phyloP scores from a whole-genome alignment of 805 yeast genomes.

The Tetrapisispora phaffii region DNA sequence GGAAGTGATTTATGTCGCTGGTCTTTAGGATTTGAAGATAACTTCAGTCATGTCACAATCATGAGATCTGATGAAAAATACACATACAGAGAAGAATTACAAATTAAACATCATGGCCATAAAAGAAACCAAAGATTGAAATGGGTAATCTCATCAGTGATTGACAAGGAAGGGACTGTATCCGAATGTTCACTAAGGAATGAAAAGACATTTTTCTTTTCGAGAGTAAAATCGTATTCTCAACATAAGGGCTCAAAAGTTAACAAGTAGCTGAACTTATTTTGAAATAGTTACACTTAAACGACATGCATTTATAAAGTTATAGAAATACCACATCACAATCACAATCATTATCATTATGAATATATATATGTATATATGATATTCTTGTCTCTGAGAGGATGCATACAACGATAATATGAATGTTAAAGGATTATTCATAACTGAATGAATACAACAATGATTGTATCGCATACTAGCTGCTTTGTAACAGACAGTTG shows the following conservation, averaged over 20 bases:
- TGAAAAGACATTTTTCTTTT: slow-evolving; percentile 73
- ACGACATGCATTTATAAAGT: neutral
- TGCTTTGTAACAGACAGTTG: too few species aligned
- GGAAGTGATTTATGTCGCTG: slow-evolving; percentile 45
- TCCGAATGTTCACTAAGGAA: slow-evolving; percentile 50
- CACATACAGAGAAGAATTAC: slow-evolving; percentile 51
- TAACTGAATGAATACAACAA: too few species aligned
- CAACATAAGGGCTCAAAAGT: neutral
- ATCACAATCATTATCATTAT: too few species aligned
- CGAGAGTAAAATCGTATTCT: slow-evolving; percentile 41
- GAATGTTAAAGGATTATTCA: too few species aligned
- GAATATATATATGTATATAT: too few species aligned
- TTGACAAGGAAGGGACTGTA: slow-evolving; percentile 46
- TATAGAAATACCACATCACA: neutral
- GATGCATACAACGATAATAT: too few species aligned
- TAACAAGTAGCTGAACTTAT: neutral
- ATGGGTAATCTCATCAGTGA: slow-evolving; percentile 58
- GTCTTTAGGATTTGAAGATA: slow-evolving; percentile 44
- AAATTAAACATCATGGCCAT: slow-evolving; percentile 50
- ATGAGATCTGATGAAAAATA: slow-evolving; percentile 54
- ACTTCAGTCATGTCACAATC: slow-evolving; percentile 40
- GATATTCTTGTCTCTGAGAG: too few species aligned
- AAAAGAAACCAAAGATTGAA: slow-evolving; percentile 58
- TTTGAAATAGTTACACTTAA: too few species aligned
- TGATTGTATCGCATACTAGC: too few species aligned